Base-by-base conservation (phyloP, 2,329 filamentous ascomycete genomes). In the Aspergillus pseudoglaucus region DNA sequence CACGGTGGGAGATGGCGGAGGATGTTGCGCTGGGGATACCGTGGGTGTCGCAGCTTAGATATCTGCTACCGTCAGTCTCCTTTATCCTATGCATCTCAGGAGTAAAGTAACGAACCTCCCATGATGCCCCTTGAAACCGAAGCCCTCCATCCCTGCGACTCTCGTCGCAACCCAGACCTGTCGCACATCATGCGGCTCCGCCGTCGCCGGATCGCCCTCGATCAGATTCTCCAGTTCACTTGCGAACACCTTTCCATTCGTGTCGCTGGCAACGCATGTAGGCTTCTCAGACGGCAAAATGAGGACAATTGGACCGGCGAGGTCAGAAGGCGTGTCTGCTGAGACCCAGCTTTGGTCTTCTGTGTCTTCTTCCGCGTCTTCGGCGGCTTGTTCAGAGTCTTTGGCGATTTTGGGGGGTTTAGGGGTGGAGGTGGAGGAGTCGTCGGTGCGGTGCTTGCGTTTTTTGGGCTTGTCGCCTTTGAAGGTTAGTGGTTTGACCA, bases 401-500 rank as follows among this genome's bases (percentile, higher is more conserved):
- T 61, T 58, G 25, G 65, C 67, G 37, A 18, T 39, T 6, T 17
- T 39, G 17, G 17, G 10, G 8, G 50, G 50, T 44, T 59, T 57
- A 41, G 53, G 32, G 45, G 18, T 47, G 44, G 49, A 18, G 51
- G 44, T 12, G 33, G 35, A 35, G 22, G 64, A 63, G 51, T 69
- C 71, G 27, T 67, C 64, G 39, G 81, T 74, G 42, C 78, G 71
- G 58, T 87, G 83, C 78, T 95, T 96, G 67, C 89, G 81, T 77
- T 96, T 96, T 71, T 93, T 95, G 50, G 81, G 74, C 73, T 93
- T 96, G 73, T 98, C 93, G 76, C 93, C 93, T 73, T 98, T 98
- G 78, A 98, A 98, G 43, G 83, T 78, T 49, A 98, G 80, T 42
- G 91, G 84, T 68, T 95, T 96, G 59, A 95, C 68, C 69, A 70